Percentiles rank a stretch among this genome's conserved stretches.
Evolutionary conservation across 2,329 filamentous ascomycete genomes (phyloP).

Genomic region (Diaporthe aspalathi): DNA sequence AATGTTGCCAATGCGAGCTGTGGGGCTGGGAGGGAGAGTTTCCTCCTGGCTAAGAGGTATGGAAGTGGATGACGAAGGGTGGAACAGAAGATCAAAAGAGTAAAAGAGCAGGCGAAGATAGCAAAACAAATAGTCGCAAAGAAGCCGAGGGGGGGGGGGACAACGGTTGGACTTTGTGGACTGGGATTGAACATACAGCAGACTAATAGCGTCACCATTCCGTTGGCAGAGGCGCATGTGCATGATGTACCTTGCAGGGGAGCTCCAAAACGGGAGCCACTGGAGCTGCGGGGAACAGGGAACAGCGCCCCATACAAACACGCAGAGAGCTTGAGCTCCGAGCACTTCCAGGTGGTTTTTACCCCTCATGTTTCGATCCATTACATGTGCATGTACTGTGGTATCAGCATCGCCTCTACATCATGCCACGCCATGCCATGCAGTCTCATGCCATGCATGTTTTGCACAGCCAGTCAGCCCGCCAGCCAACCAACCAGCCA

Average conservation of each 20-base stretch:
- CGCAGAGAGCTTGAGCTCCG: slow-evolving; percentile 29
- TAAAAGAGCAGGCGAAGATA: neutral
- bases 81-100: neutral
- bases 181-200: neutral
- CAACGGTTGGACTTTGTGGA: neutral
- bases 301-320: slow-evolving; percentile 10
- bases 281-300: neutral
- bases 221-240: slow-evolving; percentile 5
- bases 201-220: slow-evolving; percentile 33
- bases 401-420: neutral
- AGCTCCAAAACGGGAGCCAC: slow-evolving; percentile 12
- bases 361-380: slow-evolving; percentile 15
- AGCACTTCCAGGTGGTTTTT: slow-evolving; percentile 8
- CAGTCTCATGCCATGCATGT: too few species aligned
- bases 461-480: neutral
- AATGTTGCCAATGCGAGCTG: neutral
- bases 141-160: too few species aligned
- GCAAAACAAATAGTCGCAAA: slow-evolving; percentile 22
- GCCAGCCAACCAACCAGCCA: too few species aligned
- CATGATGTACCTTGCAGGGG: slow-evolving; percentile 30
- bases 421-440: neutral
- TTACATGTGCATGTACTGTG: slow-evolving; percentile 1
- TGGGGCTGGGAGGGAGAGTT: neutral
- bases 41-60: neutral
- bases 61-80: neutral